Evolutionary conservation across 2,329 filamentous ascomycete species (phyloP), one percentile per base, ranked within the genome.

Genomic region (Xylaria arbuscula): DNA sequence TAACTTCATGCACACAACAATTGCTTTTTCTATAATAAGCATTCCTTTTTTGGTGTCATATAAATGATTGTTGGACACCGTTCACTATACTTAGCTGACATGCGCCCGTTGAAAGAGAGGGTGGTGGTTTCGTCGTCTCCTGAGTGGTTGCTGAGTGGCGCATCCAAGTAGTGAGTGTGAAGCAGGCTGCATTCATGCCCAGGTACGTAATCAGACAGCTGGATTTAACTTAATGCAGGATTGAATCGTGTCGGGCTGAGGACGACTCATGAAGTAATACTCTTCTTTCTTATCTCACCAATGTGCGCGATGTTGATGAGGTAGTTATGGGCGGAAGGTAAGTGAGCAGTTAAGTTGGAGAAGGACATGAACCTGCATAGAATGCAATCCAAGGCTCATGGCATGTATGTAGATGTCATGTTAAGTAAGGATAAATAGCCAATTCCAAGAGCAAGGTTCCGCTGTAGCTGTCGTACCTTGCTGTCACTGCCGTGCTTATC

Each of bases 21-120:
- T 38, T 55, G 22, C 42, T 38, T 50, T 60, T 60, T 50, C 57
- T 38, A 36, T 22, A 48, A 59, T 19, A 36, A 38, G 42, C n/a
- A 24, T 4, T 6, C 36, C 32, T 50, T 24, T 24, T n/a, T 8
- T 15, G n/a, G 45, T 54, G 28, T 34, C 32, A 38, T 11, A 24
- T 24, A 42, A 28, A 36, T 5, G 50, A 13, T 3, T 10, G 48
- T 28, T 50, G 28, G 28, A 2, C 28, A 2, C 28, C 28, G 28
- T 28, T 28, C 28, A 5, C 28, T 5, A 11, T 19, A 13, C 19
- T 4, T 8, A 34, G 32, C 11, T 24, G 32, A 19, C 11, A 55
- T 13, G 51, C n/a, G 51, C 51, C 51, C 28, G 51, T 54, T 36
- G 51, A 54, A 54, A 9, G 32, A 3, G 17, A 34, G 13, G 17